Base-by-base conservation (phyloP, 768 basidiomycete genomes). In the Suillus sp. region DNA sequence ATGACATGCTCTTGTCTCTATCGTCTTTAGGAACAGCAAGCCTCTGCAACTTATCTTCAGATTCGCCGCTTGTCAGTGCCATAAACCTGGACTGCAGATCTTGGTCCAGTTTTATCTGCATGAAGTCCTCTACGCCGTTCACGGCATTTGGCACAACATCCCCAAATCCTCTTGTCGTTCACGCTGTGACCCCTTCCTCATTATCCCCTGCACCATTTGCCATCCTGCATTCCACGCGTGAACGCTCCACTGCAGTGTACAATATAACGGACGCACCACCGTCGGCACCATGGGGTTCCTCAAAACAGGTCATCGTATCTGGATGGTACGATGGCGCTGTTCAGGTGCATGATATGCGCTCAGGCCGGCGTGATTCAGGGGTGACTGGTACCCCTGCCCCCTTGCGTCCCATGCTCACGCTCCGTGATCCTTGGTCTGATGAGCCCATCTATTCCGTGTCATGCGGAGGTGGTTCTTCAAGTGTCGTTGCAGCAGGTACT, bases 301-400 rank as follows among this genome's bases (percentile, higher is more conserved):
- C 90, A 3, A 85, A 89, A 20, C 82, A 91, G 68, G 83, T 92
- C 22, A 62, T 95, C 27, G 80, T 92, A 42, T 89, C 90, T 1
- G 93, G 91, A 1, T 93, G 92, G 91, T 94, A 86, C 73, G 91
- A 95, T 70, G 89, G 92, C 13, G 72, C 80, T 55, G 88, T 92
- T 38, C 82, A 84, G 42, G 81, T 91, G 58, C 87, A 92, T 74
- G 93, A 94, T 73, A 81, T 94, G 45, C 90, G 92, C 30, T 22
- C 71, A 10, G 32, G 50, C 22, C 75, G 76, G 18, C 56, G 56
- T 20, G 55, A 72, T 34, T 57, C 66, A 18, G 68, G 67, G 51
- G 64, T 64, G 2, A 56, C 65, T 34, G 51, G 61, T 54, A 70
- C 68, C 30, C 70, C 74, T 11, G 70, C 79, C 30, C 71, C 80